Percentiles rank a stretch among this genome's conserved stretches.
phyloP scores from a whole-genome alignment of 805 yeast species.

The Candida insectalens region DNA sequence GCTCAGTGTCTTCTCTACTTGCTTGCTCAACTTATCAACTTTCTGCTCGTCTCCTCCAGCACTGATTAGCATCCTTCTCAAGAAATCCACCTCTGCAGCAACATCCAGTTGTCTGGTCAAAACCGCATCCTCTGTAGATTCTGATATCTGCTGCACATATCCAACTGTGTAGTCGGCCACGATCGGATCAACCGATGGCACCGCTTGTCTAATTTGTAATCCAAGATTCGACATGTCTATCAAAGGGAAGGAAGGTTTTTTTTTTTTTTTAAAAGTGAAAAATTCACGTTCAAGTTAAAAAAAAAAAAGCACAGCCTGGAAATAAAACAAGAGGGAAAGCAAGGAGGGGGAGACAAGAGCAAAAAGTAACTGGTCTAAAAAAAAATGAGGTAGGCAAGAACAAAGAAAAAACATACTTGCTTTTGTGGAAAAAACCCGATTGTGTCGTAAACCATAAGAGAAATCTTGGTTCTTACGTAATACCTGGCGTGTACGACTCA shows the following conservation, averaged over 20 bases:
- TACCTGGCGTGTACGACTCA: no score
- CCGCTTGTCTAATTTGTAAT: constrained; percentile 72
- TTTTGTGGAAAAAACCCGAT: no score
- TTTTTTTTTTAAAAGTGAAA: no score
- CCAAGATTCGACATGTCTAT: constrained; percentile 25
- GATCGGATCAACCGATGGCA: constrained; percentile 75
- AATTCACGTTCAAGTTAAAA: background rate
- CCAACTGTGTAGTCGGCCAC: constrained; percentile 90
- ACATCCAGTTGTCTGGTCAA: constrained; percentile 63
- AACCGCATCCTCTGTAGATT: constrained; percentile 74
- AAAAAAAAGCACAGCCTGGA: background rate
- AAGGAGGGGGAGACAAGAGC: no score
- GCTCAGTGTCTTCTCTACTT: constrained; percentile 37
- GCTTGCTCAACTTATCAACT: constrained; percentile 37
- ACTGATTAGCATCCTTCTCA: constrained; percentile 53
- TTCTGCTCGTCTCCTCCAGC: constrained; percentile 73
- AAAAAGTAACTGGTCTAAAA: no score
- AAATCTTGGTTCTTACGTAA: no score
- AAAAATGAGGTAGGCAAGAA: no score
- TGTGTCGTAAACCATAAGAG: no score
- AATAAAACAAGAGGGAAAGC: no score
- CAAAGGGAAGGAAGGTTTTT: background rate
- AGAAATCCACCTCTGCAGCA: constrained; percentile 55
- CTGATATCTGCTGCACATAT: constrained; percentile 74
- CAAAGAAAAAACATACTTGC: no score